These are phyloP conservation scores for Ogataea methylovora DNA, from an alignment of 805 yeast species.

Conservation along the genomic window DNA sequence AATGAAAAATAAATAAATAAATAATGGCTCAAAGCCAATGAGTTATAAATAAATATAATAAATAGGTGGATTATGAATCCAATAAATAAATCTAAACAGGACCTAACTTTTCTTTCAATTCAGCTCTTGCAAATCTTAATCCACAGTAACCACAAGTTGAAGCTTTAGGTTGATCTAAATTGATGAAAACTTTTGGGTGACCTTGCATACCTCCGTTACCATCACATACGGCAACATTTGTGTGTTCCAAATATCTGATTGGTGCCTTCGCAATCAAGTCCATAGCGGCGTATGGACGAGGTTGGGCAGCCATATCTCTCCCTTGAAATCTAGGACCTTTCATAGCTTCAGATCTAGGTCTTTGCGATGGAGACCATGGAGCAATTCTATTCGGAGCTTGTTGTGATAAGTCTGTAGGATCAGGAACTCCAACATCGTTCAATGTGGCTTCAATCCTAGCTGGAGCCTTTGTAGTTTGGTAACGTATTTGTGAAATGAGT, in stretches of 20 bases:
- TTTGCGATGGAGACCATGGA: conserved; percentile 70
- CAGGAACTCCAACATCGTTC: conserved; percentile 12
- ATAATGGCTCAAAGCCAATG: background rate
- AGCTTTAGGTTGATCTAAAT: conserved; percentile 68
- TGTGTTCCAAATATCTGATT: conserved; percentile 47
- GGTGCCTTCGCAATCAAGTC: conserved; percentile 76
- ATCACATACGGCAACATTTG: conserved; percentile 70
- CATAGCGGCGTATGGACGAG: conserved; percentile 77
- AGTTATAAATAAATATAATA: conserved; percentile 8
- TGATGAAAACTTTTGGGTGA: conserved; percentile 77
- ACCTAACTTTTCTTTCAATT: conserved; percentile 26
- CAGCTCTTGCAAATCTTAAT: conserved; percentile 52
- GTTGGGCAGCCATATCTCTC: conserved; percentile 59
- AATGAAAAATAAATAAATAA: conserved; percentile 1
- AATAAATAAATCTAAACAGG: background rate
- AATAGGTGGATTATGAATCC: background rate
- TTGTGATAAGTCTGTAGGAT: conserved; percentile 21
- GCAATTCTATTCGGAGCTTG: conserved; percentile 74
- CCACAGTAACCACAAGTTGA: conserved; percentile 81
- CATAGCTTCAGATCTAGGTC: conserved; percentile 47
- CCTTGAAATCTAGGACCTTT: conserved; percentile 64
- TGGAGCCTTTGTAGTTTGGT: background rate
- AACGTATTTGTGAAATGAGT: background rate
- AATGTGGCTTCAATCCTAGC: background rate
- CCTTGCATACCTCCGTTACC: conserved; percentile 72